A percentile compares a stretch with the other conserved stretches of the same genome.
Conservation (phyloP, 176 grass and related monocot genomes). For the Oryza meridionalis region DNA sequence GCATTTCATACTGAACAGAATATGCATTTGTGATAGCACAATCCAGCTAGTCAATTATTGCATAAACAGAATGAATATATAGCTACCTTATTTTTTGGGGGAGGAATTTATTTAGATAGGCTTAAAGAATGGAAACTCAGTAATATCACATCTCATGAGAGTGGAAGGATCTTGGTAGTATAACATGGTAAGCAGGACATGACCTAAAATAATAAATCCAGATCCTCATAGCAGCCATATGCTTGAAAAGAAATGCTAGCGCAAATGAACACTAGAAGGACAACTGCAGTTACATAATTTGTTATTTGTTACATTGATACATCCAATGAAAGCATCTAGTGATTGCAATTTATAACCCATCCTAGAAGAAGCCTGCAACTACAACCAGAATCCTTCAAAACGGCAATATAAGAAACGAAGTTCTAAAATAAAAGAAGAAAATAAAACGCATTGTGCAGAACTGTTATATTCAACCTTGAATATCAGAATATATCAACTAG, state of each 20-base stretch:
- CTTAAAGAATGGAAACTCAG: background rate
- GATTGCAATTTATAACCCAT: background rate
- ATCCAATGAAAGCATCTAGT: constrained; percentile 15
- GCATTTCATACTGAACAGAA: background rate
- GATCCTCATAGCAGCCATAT: background rate
- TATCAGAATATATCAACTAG: background rate
- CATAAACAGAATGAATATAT: background rate
- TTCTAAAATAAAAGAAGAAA: constrained; percentile 15
- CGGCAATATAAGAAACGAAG: background rate
- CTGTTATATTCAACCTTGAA: constrained; percentile 1
- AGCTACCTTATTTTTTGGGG: background rate
- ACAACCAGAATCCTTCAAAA: background rate
- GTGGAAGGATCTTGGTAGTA: background rate
- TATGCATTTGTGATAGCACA: background rate
- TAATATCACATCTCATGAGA: background rate
- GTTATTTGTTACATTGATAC: background rate
- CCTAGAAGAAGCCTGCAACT: background rate
- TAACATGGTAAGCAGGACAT: background rate
- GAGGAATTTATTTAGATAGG: background rate
- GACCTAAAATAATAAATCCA: constrained; percentile 4
- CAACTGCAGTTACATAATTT: background rate
- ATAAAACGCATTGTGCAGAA: background rate
- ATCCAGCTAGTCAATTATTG: constrained; percentile 1
- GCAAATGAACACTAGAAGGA: constrained; percentile 12
- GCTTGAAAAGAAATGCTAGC: constrained; percentile 22